phyloP scores from a whole-genome alignment of 139 green algal species.

The Micractinium sp. region DNA sequence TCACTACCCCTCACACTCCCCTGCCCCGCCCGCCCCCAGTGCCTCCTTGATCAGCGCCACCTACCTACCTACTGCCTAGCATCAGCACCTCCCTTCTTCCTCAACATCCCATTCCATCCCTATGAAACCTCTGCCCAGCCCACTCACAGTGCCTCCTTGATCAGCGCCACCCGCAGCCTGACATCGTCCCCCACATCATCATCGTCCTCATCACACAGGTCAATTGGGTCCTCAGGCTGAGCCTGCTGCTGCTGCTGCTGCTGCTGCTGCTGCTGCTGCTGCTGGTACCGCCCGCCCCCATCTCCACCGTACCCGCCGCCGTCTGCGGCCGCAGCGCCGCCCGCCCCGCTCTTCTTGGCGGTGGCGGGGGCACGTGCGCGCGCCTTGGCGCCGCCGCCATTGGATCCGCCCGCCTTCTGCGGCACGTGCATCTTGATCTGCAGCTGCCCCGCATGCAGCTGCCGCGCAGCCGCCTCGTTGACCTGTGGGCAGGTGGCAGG shows the following conservation, averaged over 20 bases:
- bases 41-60: too few relatives aligned
- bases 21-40: too few relatives aligned
- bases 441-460: constrained; percentile 12
- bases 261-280: background rate
- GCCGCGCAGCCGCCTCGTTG: constrained; percentile 6
- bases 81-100: too few relatives aligned
- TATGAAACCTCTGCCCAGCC: too few relatives aligned
- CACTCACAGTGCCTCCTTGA: background rate
- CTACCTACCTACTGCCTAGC: too few relatives aligned
- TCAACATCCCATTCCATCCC: too few relatives aligned
- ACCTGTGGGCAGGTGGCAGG: background rate
- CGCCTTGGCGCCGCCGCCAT: background rate
- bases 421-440: constrained; percentile 18
- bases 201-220: background rate
- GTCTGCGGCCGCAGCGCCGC: background rate
- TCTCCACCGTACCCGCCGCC: background rate
- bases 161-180: background rate
- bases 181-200: background rate
- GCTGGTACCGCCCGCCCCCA: background rate
- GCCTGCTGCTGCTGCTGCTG: background rate
- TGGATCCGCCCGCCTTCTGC: background rate
- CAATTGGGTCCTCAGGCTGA: background rate
- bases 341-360: background rate
- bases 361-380: background rate
- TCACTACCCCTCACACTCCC: too few relatives aligned